Base-by-base conservation (phyloP, 768 basidiomycete genomes). In the Phlebiopsis flavidoalba region DNA sequence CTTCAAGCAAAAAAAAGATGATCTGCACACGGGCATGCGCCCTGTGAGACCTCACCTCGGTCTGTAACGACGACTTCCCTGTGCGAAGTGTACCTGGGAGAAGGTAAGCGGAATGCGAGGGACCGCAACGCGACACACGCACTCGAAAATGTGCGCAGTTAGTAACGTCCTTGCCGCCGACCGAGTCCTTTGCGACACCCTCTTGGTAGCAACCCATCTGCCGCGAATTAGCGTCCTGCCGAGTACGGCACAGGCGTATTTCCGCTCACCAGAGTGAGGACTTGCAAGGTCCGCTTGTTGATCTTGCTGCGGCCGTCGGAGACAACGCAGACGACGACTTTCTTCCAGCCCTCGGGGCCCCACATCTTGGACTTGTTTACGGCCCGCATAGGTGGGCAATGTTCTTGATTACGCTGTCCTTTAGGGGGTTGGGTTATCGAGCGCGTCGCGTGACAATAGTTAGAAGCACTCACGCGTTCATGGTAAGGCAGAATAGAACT, bases 121-220 rank as follows among this genome's bases (percentile, higher is more conserved):
- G 15, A 33, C n/a, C n/a, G 33, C 35, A n/a, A 45, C 11, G 19
- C 15, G 58, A 63, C 61, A 63, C 43, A 76, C 83, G 63, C 70
- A 91, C 86, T 96, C 93, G 69, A 93, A 95, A 62, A 96, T 92
- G 74, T 96, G 94, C 35, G 94, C 94, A 10, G n/a, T n/a, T n/a
- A n/a, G 91, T 94, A 24, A 93, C 91, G 65, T 94, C 93, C 73
- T 93, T 93, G 47, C 91, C 92, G 21, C 80, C 91, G 33, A 95
- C 86, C 10, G 89, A 87, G 70, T 94, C 91, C 71, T 95, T 95
- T 60, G 91, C 86, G 40, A 94, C 89, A 63, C 93, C 93, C 73
- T 95, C 89, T 76, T 92, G 91, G 72, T 89, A 92, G 71, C 83
- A 84, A 33, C 91, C 90, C 90, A 93, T 92, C 88, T 89, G 60